Conservation (phyloP, 2,329 filamentous ascomycete genomes). For the Ustulina deusta region DNA sequence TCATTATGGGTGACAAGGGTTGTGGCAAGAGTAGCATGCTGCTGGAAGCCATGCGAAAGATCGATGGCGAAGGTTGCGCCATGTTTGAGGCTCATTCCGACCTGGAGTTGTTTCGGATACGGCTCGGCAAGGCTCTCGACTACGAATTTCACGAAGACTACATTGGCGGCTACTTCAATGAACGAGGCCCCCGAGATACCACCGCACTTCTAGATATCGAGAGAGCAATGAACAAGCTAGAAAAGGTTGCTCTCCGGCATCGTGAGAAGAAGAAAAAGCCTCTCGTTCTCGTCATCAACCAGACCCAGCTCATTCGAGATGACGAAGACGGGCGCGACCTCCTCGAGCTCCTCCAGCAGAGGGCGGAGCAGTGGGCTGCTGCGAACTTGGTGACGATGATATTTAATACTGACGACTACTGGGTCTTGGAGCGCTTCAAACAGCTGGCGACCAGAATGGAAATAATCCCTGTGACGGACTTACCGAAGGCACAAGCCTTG, state of each 20-base stretch:
- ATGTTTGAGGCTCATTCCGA: conserved; percentile 98
- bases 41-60: conserved; percentile 92
- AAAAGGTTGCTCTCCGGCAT: conserved; percentile 88
- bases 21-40: conserved; percentile 98
- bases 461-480: conserved; percentile 85
- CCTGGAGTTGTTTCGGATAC: conserved; percentile 91
- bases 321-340: conserved; percentile 94
- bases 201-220: conserved; percentile 95
- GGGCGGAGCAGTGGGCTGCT: conserved; percentile 96
- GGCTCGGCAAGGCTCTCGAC: conserved; percentile 92
- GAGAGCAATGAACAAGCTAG: conserved; percentile 95
- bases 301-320: conserved; percentile 89
- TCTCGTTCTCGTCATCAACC: conserved; percentile 93
- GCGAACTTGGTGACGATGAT: conserved; percentile 90
- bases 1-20: conserved; percentile 94
- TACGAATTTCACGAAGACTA: conserved; percentile 99
- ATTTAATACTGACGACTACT: conserved; percentile 97
- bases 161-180: conserved; percentile 95
- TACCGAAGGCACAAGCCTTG: conserved; percentile 82
- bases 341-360: conserved; percentile 93
- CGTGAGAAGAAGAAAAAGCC: conserved; percentile 73
- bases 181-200: conserved; percentile 90
- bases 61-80: conserved; percentile 86
- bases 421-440: conserved; percentile 96
- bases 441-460: conserved; percentile 95